Evolutionary conservation across 148 eudicot genomes (phyloP).

Genomic region (Dianthus caryophyllus): DNA sequence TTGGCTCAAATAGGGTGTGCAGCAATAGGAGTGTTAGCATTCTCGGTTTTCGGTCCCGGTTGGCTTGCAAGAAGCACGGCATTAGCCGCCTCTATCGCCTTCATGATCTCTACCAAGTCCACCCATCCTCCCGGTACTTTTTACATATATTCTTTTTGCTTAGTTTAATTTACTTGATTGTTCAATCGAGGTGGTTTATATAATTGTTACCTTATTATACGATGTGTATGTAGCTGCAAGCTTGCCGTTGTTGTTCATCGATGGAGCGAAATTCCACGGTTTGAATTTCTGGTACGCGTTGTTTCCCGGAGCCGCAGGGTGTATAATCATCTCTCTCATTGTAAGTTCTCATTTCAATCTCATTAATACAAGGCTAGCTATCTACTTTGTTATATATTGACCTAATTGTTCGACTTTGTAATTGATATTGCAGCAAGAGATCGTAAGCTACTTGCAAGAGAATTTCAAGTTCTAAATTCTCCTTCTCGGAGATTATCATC

Average conservation of each 20-base stretch:
- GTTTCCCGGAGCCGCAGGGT: constrained; percentile 90
- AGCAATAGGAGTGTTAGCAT: constrained; percentile 78
- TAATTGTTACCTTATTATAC: neutral
- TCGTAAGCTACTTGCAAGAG: constrained; percentile 75
- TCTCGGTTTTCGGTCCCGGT: constrained; percentile 74
- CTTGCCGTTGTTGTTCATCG: constrained; percentile 80
- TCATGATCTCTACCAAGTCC: constrained; percentile 67
- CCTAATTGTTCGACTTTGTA: neutral
- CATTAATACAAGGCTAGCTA: neutral
- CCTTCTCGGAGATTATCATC: neutral
- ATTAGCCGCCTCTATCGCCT: constrained; percentile 80
- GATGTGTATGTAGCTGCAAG: constrained; percentile 75
- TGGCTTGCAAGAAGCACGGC: constrained; percentile 83
- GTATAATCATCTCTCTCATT: constrained; percentile 64
- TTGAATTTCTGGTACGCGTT: constrained; percentile 82
- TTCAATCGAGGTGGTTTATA: no score
- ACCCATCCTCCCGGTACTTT: constrained; percentile 97
- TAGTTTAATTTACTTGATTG: neutral
- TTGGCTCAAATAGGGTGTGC: constrained; percentile 96
- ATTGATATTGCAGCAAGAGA: constrained; percentile 79
- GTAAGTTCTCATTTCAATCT: constrained; percentile 60
- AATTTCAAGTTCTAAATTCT: constrained; percentile 64
- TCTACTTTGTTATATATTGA: neutral
- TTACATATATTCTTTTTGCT: neutral
- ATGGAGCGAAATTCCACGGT: constrained; percentile 75